phyloP scores from a whole-genome alignment of 257 asterid species.

The Ajuga chamaepitys region DNA sequence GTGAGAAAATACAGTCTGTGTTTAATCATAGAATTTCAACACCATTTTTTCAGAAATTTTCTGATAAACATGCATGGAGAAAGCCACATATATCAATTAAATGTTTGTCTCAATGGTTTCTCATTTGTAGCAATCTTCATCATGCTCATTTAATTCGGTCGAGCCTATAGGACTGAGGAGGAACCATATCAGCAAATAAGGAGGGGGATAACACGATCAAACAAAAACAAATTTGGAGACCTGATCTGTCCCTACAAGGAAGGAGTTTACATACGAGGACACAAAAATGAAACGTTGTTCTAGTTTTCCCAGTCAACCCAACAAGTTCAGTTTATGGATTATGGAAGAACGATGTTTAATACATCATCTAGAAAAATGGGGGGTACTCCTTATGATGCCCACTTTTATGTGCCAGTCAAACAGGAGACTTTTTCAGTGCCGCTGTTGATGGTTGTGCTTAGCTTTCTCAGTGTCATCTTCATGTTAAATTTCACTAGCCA shows the following conservation, averaged over 20 bases:
- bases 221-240: background rate
- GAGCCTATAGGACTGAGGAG: background rate
- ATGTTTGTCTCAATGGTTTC: background rate
- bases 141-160: background rate
- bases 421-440: background rate
- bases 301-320: background rate
- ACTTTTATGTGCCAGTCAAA: background rate
- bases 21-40: too few species aligned
- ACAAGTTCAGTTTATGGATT: background rate
- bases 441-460: background rate
- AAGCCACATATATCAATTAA: background rate
- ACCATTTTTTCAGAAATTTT: too few species aligned
- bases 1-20: too few species aligned
- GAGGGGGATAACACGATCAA: background rate
- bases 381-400: background rate
- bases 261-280: background rate
- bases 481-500: too few species aligned
- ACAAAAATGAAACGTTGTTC: background rate
- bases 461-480: too few species aligned
- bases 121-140: background rate
- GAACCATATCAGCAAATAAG: background rate
- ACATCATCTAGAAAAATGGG: background rate
- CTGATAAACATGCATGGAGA: background rate
- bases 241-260: background rate
- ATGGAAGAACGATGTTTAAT: background rate